Evolutionary conservation across 73 alveolate genomes (phyloP).

Genomic region (Blepharisma japonicum): DNA sequence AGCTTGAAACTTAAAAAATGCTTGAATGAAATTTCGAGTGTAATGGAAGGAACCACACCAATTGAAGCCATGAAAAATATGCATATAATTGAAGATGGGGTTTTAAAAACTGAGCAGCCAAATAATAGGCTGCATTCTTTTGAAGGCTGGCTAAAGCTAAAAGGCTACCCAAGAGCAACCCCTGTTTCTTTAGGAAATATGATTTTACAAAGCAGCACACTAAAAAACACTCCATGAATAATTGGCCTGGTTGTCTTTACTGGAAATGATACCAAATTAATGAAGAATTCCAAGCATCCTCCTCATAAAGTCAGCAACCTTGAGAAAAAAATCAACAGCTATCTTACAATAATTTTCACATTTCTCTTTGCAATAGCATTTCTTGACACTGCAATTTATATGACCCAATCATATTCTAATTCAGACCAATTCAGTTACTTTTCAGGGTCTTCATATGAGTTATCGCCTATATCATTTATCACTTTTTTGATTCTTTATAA

Average conservation of each 20-base stretch:
- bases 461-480: conserved; percentile 25
- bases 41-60: neutral
- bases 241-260: conserved; percentile 54
- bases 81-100: conserved; percentile 35
- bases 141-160: conserved; percentile 61
- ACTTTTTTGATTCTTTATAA: conserved; percentile 73
- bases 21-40: conserved; percentile 36
- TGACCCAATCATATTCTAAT: neutral
- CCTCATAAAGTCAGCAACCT: conserved; percentile 36
- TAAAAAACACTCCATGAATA: conserved; percentile 72
- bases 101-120: conserved; percentile 61
- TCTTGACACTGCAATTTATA: neutral
- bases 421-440: neutral
- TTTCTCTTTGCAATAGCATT: conserved; percentile 1
- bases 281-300: conserved; percentile 56
- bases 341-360: conserved; percentile 21
- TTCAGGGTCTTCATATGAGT: neutral
- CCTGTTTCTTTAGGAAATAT: conserved; percentile 35
- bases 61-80: conserved; percentile 19
- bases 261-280: conserved; percentile 76
- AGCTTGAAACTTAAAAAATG: conserved; percentile 86
- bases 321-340: conserved; percentile 17
- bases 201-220: conserved; percentile 35
- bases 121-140: conserved; percentile 55
- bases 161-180: conserved; percentile 52